Evolutionary conservation across 2,329 filamentous ascomycete genomes (phyloP), one percentile per base, ranked within the genome.

Genomic region (Bipolaris cookei): DNA sequence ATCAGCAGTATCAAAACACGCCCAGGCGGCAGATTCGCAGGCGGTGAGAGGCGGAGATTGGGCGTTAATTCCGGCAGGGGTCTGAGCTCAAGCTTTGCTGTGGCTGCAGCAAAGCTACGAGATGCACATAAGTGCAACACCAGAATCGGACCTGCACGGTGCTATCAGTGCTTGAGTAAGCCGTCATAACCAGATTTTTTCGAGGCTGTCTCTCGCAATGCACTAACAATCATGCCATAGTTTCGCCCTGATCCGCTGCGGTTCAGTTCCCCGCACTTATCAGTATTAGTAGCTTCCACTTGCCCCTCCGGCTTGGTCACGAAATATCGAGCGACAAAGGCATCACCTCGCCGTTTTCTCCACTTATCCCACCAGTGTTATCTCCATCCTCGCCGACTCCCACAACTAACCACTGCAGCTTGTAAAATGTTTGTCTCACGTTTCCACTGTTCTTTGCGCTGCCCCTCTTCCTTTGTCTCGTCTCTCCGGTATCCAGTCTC

Each of bases 341-440:
- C 58, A 60, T 50, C 59, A 65, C 63, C 65, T 68, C 67, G 55
- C 55, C 38, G 51, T 57, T 50, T 57, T 39, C 49, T 56, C 54
- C 54, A 54, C 38, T 48, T 44, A 54, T 42, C 47, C 44, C 46
- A 18, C 35, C 56, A 42, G 39, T 41, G 20, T n/a, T 43, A 48
- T 53, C 43, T 25, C 42, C 56, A 38, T 48, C 38, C 18, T 54
- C 54, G 50, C 54, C 54, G 54, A 54, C 50, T 34, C 51, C 42
- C 28, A 53, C 51, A 50, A 51, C 53, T 37, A 41, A 50, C 49
- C 42, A 54, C 46, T 63, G 45, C 64, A 67, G 62, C 67, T 64
- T 61, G 51, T 59, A 66, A 41, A 3, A 75, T 75, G 72, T 65
- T 73, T 38, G 56, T 74, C 56, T 49, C 68, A 51, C 65, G 47